phyloP scores from a whole-genome alignment of 1,139 yeast species.

The Meyerozyma carpophila region DNA sequence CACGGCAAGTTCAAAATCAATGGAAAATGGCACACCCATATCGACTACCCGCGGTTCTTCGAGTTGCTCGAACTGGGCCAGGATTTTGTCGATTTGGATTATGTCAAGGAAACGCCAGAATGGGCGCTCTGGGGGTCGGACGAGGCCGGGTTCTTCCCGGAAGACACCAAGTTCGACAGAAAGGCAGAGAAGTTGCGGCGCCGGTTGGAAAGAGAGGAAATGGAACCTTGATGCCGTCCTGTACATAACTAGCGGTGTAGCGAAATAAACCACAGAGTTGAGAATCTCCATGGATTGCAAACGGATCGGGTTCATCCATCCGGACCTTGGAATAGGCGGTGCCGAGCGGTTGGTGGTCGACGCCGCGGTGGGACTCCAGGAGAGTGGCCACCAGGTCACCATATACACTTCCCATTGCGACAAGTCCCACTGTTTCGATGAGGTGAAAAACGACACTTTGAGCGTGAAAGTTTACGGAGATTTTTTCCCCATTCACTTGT shows the following conservation, averaged over 20 bases:
- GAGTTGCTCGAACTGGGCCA: constrained; percentile 59
- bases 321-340: constrained; percentile 95
- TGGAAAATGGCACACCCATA: constrained; percentile 84
- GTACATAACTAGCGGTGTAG: not conserved
- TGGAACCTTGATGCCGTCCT: constrained; percentile 3
- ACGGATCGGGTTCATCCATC: constrained; percentile 79
- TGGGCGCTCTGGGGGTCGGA: constrained; percentile 91
- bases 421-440: constrained; percentile 82
- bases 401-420: constrained; percentile 91
- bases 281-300: constrained; percentile 3
- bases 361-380: constrained; percentile 84
- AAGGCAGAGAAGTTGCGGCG: constrained; percentile 59
- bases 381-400: constrained; percentile 53
- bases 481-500: constrained; percentile 64
- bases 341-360: constrained; percentile 95
- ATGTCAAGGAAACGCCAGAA: constrained; percentile 72
- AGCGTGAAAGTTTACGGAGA: constrained; percentile 77
- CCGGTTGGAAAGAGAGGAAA: constrained; percentile 34
- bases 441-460: constrained; percentile 54
- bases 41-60: constrained; percentile 75
- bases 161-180: constrained; percentile 63
- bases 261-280: not conserved
- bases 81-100: constrained; percentile 74
- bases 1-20: constrained; percentile 64
- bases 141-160: constrained; percentile 88